These are phyloP conservation scores for Candida schatavii DNA, from an alignment of 805 yeast species.

Conservation along the genomic window DNA sequence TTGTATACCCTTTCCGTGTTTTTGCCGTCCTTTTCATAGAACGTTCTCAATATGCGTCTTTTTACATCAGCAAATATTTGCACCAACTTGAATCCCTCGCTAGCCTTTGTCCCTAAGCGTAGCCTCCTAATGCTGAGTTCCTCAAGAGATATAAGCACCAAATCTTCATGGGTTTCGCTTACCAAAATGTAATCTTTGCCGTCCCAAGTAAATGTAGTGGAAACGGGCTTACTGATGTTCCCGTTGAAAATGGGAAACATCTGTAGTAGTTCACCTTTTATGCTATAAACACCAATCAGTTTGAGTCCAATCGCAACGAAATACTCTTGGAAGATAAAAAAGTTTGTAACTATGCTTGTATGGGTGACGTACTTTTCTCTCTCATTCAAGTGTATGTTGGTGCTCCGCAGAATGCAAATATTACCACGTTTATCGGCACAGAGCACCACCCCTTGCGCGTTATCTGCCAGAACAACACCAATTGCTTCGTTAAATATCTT, in stretches of 20 bases:
- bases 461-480: neutral
- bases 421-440: neutral
- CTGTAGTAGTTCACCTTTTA: neutral
- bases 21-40: neutral
- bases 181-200: neutral
- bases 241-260: neutral
- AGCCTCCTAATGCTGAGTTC: neutral
- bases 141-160: neutral
- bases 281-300: neutral
- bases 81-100: neutral
- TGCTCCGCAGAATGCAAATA: neutral
- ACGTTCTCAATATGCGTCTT: neutral
- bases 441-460: neutral
- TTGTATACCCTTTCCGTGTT: neutral
- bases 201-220: neutral
- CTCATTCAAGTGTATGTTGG: neutral
- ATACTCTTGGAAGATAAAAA: neutral
- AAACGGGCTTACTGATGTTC: neutral
- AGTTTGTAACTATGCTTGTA: neutral
- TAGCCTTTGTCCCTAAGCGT: neutral
- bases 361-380: neutral
- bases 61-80: neutral
- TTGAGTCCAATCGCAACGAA: constrained; percentile 1
- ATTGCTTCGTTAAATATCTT: neutral
- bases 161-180: neutral